A percentile compares a stretch with the other conserved stretches of the same genome.
phyloP scores from a whole-genome alignment of 345 rosid species.

The Trapa bicornis region DNA sequence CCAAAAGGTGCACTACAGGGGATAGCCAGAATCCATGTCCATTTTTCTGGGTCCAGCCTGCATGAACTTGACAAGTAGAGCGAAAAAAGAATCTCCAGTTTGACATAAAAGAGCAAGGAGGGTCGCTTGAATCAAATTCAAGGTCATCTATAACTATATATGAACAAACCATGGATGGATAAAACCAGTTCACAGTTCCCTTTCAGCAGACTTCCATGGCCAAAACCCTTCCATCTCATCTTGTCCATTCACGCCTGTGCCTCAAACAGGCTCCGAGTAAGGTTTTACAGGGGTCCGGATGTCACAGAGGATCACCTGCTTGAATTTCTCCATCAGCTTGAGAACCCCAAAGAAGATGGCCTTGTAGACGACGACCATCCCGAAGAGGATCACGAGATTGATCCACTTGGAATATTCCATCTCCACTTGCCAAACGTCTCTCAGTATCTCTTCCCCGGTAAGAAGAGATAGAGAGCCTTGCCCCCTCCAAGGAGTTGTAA shows the following conservation, averaged over 20 bases:
- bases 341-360: slow-evolving; percentile 22
- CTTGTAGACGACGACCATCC: slow-evolving; percentile 29
- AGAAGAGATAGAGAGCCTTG: not conserved
- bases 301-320: slow-evolving; percentile 7
- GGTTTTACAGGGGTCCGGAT: slow-evolving; percentile 11
- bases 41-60: too few relatives aligned
- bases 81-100: too few relatives aligned
- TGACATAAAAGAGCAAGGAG: too few relatives aligned
- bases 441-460: slow-evolving; percentile 23
- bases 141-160: not conserved
- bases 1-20: too few relatives aligned
- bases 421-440: slow-evolving; percentile 27
- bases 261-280: slow-evolving; percentile 2
- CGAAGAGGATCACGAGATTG: slow-evolving; percentile 28
- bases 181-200: not conserved
- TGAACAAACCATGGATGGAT: not conserved
- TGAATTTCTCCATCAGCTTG: slow-evolving; percentile 20
- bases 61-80: too few relatives aligned
- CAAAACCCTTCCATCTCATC: not conserved
- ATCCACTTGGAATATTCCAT: slow-evolving; percentile 43
- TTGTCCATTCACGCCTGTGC: not conserved
- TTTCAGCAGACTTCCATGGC: not conserved
- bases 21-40: too few relatives aligned
- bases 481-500: slow-evolving; percentile 8
- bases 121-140: not conserved